Evolutionary conservation across 192 early-diverging fungal species (phyloP).

Genomic region (Backusella tuberculispora): DNA sequence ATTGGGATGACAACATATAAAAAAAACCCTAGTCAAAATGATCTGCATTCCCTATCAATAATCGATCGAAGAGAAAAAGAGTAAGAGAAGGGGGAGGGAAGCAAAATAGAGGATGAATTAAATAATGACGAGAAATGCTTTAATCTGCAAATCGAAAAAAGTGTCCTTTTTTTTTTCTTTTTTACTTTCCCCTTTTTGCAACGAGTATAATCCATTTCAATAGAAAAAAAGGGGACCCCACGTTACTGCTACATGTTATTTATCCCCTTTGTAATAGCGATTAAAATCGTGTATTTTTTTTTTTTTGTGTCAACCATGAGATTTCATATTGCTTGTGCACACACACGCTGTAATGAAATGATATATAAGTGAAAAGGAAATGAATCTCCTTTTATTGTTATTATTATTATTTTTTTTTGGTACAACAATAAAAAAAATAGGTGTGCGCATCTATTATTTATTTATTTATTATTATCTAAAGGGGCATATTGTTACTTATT

Average conservation of each 20-base stretch:
- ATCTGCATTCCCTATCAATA: constrained; percentile 24
- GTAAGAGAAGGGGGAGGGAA: neutral
- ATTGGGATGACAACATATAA: constrained; percentile 20
- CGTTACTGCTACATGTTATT: constrained; percentile 4
- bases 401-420: neutral
- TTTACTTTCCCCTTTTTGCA: neutral
- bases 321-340: neutral
- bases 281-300: neutral
- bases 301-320: neutral
- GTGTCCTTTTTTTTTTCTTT: neutral
- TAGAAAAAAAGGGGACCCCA: constrained; percentile 9
- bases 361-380: neutral
- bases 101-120: neutral
- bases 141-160: constrained; percentile 3
- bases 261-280: neutral
- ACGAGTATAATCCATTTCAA: neutral
- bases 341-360: neutral
- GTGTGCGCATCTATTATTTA: too few species aligned
- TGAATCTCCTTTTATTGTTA: neutral
- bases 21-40: neutral
- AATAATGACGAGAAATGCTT: constrained; percentile 17
- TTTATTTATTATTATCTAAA: constrained; percentile 4
- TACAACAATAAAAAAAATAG: neutral
- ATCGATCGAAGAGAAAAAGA: neutral
- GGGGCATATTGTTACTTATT: neutral